These are phyloP conservation scores for Royoungia palumana DNA, from an alignment of 768 basidiomycete genomes.

Conservation along the genomic window DNA sequence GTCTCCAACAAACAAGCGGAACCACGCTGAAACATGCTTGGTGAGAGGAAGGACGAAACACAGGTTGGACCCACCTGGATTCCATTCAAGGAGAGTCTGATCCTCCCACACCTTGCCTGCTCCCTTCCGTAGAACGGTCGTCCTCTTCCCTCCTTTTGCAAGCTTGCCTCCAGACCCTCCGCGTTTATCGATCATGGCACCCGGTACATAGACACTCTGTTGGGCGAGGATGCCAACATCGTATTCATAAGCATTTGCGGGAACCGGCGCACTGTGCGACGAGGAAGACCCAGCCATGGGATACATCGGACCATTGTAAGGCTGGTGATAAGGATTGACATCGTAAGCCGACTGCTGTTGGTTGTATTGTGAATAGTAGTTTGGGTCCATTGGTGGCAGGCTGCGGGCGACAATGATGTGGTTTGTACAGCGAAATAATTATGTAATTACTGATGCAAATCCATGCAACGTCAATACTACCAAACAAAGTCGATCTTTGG, in stretches of 20 bases:
- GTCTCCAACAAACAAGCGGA: constrained; percentile 95
- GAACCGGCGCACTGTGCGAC: constrained; percentile 71
- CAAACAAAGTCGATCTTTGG: constrained; percentile 23
- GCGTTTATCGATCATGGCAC: constrained; percentile 85
- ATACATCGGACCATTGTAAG: constrained; percentile 73
- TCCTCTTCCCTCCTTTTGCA: constrained; percentile 87
- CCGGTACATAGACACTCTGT: constrained; percentile 89
- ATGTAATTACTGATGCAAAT: constrained; percentile 10
- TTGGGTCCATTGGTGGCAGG: constrained; percentile 28
- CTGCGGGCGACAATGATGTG: not conserved
- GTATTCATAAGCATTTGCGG: constrained; percentile 89
- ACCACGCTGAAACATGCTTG: constrained; percentile 67
- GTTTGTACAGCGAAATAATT: not conserved
- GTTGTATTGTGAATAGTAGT: constrained; percentile 48
- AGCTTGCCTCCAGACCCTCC: constrained; percentile 83
- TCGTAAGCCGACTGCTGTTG: constrained; percentile 56
- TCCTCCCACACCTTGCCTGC: constrained; percentile 99
- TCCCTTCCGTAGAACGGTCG: constrained; percentile 92
- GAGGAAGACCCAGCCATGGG: constrained; percentile 63
- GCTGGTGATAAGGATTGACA: constrained; percentile 79
- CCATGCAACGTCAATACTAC: constrained; percentile 25
- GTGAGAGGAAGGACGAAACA: not conserved
- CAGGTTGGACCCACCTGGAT: constrained; percentile 65
- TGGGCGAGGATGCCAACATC: constrained; percentile 89
- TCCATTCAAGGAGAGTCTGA: constrained; percentile 96